Base-by-base conservation (phyloP, 352 stramenopile species). In the Pseudoperonospora humuli region DNA sequence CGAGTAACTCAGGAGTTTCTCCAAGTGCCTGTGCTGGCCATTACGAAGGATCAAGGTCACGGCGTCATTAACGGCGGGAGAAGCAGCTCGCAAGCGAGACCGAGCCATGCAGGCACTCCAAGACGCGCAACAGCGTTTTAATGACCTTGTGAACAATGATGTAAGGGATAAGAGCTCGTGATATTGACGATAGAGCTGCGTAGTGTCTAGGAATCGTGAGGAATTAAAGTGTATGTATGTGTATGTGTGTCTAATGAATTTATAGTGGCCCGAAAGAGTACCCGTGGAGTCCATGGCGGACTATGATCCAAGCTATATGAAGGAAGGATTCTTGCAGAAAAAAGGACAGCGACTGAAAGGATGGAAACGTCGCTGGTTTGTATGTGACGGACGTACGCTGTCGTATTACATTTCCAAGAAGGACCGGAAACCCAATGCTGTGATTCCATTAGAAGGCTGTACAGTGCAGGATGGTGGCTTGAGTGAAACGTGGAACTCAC, bases 401-500 rank as follows among this genome's bases (percentile, higher is more conserved):
- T 84, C 71, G 13, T 92, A 92, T 60, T 92, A 84, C 66, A 92
- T 85, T 52, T 75, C 65, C 7, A 67, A 67, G 50, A 84, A 88
- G 39, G 80, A 92, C 42, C 70, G 72, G 41, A 85, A 84, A 52
- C 80, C 80, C 15, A 92, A 89, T 49, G 80, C 75, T 5, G 72
- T 89, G 19, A 89, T 92, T 49, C 67, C 72, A 18, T 70, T 92
- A 15, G 76, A 86, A 50, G 74, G 68, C 20, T 86, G 75, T 50
- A 86, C 76, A 2, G 76, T 92, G 32, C 66, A 92, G 42, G 76
- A 92, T 47, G 80, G 80, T 29, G 80, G 80, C 7, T 40, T 86
- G 19, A 89, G 76, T 41, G 80, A 92, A 56, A 92, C 80, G 25
- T 92, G 80, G 80, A 87, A 86, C 53, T 88, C 80, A 19, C 76